Conservation (phyloP, 176 grass and related monocot species). For the Oryza meridionalis region DNA sequence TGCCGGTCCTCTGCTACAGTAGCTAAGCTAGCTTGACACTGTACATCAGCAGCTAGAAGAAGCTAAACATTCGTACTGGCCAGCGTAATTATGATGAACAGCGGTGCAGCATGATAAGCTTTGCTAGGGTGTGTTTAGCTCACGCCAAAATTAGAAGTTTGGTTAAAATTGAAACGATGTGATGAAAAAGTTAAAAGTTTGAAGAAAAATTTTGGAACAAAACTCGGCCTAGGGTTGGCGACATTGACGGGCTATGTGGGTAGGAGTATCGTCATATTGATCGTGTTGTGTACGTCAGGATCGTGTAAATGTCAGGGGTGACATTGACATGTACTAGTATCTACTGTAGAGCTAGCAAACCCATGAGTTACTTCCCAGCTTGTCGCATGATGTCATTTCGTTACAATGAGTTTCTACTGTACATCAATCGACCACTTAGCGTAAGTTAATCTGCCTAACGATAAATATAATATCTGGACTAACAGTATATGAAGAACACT, state of each 20-base stretch:
- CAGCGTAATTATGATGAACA: not conserved
- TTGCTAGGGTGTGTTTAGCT: not conserved
- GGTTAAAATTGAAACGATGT: too few species aligned
- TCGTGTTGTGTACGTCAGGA: not conserved
- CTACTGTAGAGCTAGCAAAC: not conserved
- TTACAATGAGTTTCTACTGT: not conserved
- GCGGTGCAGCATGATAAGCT: conserved; percentile 1
- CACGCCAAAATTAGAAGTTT: too few species aligned
- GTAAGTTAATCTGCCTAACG: too few species aligned
- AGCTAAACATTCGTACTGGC: not conserved
- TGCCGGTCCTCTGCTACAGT: not conserved
- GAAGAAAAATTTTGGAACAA: too few species aligned
- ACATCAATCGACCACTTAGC: not conserved
- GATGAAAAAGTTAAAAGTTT: too few species aligned
- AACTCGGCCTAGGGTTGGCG: not conserved
- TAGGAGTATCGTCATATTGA: not conserved
- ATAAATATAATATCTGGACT: not conserved
- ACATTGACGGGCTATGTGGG: not conserved
- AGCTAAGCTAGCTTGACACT: not conserved
- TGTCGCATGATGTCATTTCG: not conserved
- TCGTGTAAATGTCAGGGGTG: not conserved
- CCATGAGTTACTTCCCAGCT: not conserved
- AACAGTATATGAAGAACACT: not conserved
- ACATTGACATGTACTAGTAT: not conserved
- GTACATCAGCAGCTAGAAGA: not conserved